Evolutionary conservation across 352 stramenopile genomes (phyloP).

Genomic region (Albugo candida): DNA sequence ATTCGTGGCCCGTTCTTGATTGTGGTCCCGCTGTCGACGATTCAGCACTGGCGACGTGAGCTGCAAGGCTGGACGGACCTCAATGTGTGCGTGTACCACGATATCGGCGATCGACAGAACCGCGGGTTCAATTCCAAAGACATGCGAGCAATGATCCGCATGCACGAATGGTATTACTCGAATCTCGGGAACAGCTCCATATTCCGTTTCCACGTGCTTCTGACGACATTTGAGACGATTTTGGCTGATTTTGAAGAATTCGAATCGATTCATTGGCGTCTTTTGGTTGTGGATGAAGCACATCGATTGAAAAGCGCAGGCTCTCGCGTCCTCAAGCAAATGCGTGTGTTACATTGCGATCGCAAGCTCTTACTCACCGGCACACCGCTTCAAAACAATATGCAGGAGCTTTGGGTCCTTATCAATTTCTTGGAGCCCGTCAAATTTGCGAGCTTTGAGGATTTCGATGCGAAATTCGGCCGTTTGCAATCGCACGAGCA

Average conservation of each 20-base stretch:
- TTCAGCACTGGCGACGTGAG: slow-evolving; percentile 76
- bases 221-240: slow-evolving; percentile 73
- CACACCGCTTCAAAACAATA: slow-evolving; percentile 94
- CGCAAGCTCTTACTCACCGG: slow-evolving; percentile 91
- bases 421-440: slow-evolving; percentile 93
- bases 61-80: slow-evolving; percentile 92
- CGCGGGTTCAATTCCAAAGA: slow-evolving; percentile 75
- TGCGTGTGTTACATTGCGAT: slow-evolving; percentile 67
- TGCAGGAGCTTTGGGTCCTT: slow-evolving; percentile 93
- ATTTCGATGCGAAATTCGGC: slow-evolving; percentile 87
- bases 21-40: slow-evolving; percentile 73
- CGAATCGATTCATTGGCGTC: slow-evolving; percentile 70
- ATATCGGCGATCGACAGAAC: slow-evolving; percentile 63
- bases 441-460: slow-evolving; percentile 74
- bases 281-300: slow-evolving; percentile 70
- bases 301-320: slow-evolving; percentile 62
- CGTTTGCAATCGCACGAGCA: slow-evolving; percentile 85
- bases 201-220: slow-evolving; percentile 74
- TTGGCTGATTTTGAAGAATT: slow-evolving; percentile 70
- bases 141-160: slow-evolving; percentile 65
- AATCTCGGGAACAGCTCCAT: slow-evolving; percentile 77
- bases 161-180: slow-evolving; percentile 79
- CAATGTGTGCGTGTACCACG: slow-evolving; percentile 96
- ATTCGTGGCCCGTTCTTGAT: slow-evolving; percentile 73
- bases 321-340: slow-evolving; percentile 74